Evolutionary conservation across 441 rosid species (phyloP).

Genomic region (Erodium texanum): DNA sequence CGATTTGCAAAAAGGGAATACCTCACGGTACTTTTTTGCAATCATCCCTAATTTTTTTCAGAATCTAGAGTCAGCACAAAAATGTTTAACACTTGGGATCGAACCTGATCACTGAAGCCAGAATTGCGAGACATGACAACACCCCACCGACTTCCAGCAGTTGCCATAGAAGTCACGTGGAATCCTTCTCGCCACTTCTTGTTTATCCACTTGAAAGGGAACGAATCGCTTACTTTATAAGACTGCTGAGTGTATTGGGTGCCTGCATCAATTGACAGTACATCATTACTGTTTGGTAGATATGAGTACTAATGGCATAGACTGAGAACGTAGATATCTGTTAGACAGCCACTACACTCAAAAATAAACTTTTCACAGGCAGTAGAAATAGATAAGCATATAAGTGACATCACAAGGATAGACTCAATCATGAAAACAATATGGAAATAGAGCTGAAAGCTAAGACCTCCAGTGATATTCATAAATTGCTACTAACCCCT

Average conservation of each 20-base stretch:
- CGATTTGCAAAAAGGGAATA: too few species aligned
- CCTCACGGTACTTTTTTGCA: too few species aligned
- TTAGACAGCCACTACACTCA: not conserved
- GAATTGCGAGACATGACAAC: conserved; percentile 99
- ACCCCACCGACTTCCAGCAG: conserved; percentile 98
- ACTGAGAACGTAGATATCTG: too few species aligned
- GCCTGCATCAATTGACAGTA: conserved; percentile 35
- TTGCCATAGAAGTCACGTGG: conserved; percentile 97
- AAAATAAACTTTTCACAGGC: not conserved
- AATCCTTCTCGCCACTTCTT: conserved; percentile 99
- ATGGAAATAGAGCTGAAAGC: not conserved
- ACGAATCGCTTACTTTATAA: conserved; percentile 92
- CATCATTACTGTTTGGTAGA: not conserved
- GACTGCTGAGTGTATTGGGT: conserved; percentile 96
- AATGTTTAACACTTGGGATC: conserved; percentile 6
- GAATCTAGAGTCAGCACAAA: conserved; percentile 2
- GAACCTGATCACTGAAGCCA: conserved; percentile 94
- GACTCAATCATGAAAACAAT: not conserved
- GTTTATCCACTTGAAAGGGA: conserved; percentile 98
- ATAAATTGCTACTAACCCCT: not conserved
- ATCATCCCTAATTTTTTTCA: not conserved
- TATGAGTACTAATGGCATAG: too few species aligned
- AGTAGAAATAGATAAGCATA: too few species aligned
- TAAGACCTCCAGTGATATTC: not conserved
- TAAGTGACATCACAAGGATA: not conserved